phyloP scores from a whole-genome alignment of 2,329 filamentous ascomycete genomes.

The Ceratocystis diversiconidia region DNA sequence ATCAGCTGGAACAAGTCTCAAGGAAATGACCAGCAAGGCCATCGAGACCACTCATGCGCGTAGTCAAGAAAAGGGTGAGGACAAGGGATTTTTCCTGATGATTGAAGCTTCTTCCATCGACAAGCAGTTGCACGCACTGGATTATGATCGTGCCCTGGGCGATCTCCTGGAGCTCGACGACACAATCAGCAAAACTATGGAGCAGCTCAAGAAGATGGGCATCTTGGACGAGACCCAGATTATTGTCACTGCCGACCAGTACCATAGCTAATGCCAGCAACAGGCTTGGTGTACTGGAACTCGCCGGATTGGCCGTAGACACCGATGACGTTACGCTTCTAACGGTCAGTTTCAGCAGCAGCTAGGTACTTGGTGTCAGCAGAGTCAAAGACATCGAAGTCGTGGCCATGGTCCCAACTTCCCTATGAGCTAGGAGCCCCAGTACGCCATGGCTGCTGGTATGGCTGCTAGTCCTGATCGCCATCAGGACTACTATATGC shows the following conservation, averaged over 20 bases:
- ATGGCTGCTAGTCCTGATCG: conserved; percentile 44
- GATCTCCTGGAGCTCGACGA: conserved; percentile 78
- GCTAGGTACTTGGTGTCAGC: no score
- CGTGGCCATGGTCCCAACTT: conserved; percentile 66
- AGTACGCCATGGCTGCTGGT: conserved; percentile 58
- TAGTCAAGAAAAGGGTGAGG: no score
- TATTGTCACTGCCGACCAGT: conserved; percentile 75
- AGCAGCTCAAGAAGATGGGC: conserved; percentile 50
- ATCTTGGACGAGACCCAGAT: conserved; percentile 63
- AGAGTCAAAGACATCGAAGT: no score
- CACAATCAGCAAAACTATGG: conserved; percentile 60
- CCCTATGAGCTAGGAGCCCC: conserved; percentile 70
- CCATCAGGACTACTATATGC: conserved; percentile 61
- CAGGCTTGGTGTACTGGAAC: no score
- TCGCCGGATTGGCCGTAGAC: no score
- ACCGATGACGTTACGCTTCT: no score
- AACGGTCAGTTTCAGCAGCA: no score
- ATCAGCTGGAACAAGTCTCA: conserved; percentile 55
- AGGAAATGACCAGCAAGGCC: no score
- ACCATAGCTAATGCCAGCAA: no score
- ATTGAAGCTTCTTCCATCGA: no score
- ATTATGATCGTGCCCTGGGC: conserved; percentile 73
- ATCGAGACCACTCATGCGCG: no score
- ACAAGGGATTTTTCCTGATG: no score
- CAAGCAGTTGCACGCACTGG: conserved; percentile 33